Evolutionary conservation across 768 basidiomycete species (phyloP), one percentile per base, ranked within the genome.

Genomic region (Cubamyces sp.): DNA sequence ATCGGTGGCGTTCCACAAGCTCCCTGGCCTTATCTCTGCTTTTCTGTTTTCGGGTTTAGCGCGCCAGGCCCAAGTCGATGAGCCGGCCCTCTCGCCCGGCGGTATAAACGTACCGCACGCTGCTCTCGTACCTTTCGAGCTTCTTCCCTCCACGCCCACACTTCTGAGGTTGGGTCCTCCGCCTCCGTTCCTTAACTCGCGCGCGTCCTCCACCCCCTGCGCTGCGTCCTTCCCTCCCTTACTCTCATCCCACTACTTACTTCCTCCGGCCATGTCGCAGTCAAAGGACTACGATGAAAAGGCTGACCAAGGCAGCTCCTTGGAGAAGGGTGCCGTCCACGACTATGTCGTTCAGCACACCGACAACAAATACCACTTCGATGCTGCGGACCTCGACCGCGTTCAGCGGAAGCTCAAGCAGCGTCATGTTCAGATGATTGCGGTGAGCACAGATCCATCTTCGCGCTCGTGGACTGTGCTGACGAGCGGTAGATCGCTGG

Each of bases 361-460:
- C 15, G 71, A 74, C 62, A 62, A 68, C 39, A 64, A 65, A 25
- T 75, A 74, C 72, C 76, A 79, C 46, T 82, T 88, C 62, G 83
- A 87, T 65, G 79, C 76, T n/a, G 79, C 82, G 57, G 87, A 88
- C 70, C 76, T 87, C 51, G 90, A 91, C 69, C 80, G 78, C 30
- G 88, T 92, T 5, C 90, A 91, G 68, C 82, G 90, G 28, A 82
- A 83, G 40, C 80, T 91, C 40, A 85, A 89, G 74, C 88, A 90
- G 74, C 84, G 89, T 30, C 89, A 91, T 83, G 85, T 89, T 15
- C 90, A 91, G 71, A 91, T 91, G 89, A 88, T 88, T 74, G 87
- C 87, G 62, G 87, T 88, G 65, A 73, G 83, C 57, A 28, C 46
- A 18, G 45, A 16, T 54, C 30, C 40, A n/a, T 39, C 42, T 59